Conservation (phyloP, 2,329 filamentous ascomycete genomes). For the Magnaporthiopsis incrustans region DNA sequence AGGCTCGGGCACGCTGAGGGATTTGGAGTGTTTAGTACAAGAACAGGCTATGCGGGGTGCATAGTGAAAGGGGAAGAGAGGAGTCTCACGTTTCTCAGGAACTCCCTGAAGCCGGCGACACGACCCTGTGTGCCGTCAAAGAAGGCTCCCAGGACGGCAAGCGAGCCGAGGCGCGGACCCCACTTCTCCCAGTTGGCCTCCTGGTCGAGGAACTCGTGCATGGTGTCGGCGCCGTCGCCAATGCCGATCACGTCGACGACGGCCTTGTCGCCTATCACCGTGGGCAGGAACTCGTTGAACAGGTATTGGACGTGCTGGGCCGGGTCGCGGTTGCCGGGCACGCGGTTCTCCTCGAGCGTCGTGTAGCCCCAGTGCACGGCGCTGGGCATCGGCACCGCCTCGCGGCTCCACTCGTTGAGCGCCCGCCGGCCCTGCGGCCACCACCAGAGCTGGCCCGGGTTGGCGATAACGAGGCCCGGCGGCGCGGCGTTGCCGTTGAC, state of each 20-base stretch:
- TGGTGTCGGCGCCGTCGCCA: slow-evolving; percentile 54
- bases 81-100: slow-evolving; percentile 40
- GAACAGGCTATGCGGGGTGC: slow-evolving; percentile 8
- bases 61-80: neutral
- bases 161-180: slow-evolving; percentile 34
- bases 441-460: slow-evolving; percentile 71
- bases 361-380: slow-evolving; percentile 50
- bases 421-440: slow-evolving; percentile 54
- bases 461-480: slow-evolving; percentile 65
- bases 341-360: slow-evolving; percentile 47
- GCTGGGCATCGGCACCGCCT: slow-evolving; percentile 51
- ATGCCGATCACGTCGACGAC: slow-evolving; percentile 64
- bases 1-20: slow-evolving; percentile 50
- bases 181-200: slow-evolving; percentile 41
- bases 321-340: slow-evolving; percentile 50
- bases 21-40: slow-evolving; percentile 14
- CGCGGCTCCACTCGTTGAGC: slow-evolving; percentile 51
- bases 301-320: slow-evolving; percentile 58
- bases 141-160: slow-evolving; percentile 43
- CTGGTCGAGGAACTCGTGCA: slow-evolving; percentile 50
- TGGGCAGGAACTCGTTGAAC: slow-evolving; percentile 54
- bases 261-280: slow-evolving; percentile 35
- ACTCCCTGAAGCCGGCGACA: slow-evolving; percentile 37
- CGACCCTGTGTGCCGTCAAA: slow-evolving; percentile 29
- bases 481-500: slow-evolving; percentile 28